phyloP scores from a whole-genome alignment of 2,329 filamentous ascomycete genomes.

The Aspergillus calidoustus region DNA sequence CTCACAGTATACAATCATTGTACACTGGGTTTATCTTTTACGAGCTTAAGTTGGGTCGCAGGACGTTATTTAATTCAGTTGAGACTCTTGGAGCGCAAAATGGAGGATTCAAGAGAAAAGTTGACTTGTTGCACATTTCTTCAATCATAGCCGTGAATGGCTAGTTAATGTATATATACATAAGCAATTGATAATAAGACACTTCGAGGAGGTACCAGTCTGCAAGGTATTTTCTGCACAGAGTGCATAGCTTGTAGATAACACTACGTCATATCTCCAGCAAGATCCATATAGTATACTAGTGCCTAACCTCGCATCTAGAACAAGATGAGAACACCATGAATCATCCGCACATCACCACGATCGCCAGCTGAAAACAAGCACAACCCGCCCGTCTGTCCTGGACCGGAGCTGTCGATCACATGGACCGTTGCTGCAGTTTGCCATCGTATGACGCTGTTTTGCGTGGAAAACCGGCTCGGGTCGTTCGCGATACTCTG shows the following conservation, averaged over 20 bases:
- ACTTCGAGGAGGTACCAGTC: too few relatives aligned
- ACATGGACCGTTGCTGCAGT: constrained; percentile 3
- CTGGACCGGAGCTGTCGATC: constrained; percentile 1
- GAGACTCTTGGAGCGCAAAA: background rate
- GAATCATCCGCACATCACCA: background rate
- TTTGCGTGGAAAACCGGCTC: constrained; percentile 1
- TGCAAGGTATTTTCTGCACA: too few relatives aligned
- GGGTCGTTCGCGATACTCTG: background rate
- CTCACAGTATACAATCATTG: too few relatives aligned
- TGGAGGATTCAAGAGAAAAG: background rate
- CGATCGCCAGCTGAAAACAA: background rate
- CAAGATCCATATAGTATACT: too few relatives aligned
- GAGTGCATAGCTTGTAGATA: too few relatives aligned
- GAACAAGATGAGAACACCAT: background rate
- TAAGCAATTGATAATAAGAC: background rate
- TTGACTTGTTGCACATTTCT: background rate
- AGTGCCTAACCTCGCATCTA: background rate
- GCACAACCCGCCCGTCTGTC: background rate
- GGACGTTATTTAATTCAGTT: background rate
- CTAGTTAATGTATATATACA: background rate
- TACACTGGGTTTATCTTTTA: background rate
- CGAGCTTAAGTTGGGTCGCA: too few relatives aligned
- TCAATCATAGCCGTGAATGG: background rate
- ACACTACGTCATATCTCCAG: too few relatives aligned
- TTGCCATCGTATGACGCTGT: constrained; percentile 4